Evolutionary conservation across 257 asterid species (phyloP), one percentile per base, ranked within the genome.

Genomic region (Phtheirospermum japonicum): DNA sequence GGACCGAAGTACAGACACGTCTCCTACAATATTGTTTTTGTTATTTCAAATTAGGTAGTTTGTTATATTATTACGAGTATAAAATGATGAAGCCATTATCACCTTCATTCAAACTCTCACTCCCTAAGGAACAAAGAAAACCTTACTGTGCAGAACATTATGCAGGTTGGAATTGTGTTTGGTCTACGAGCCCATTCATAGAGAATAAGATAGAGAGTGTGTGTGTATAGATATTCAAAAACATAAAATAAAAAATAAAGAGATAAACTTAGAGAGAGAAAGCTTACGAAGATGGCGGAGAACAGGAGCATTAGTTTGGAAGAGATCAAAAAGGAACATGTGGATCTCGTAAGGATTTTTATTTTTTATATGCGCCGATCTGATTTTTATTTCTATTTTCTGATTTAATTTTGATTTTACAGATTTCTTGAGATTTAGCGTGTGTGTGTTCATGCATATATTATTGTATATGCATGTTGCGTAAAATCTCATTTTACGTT

Each of bases 271-370:
- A n/a, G n/a, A n/a, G n/a, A n/a, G n/a, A n/a, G n/a, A n/a, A n/a
- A n/a, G n/a, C n/a, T 14, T 5, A 1, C 11, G 28, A 19, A 69
- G 10, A 78, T 76, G 83, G 76, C 77, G 66, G 63, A 68, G 2
- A 70, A 53, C 28, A 65, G 55, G 45, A 65, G 70, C 18, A 65
- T 77, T 58, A 79, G 75, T 40, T 73, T 90, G 86, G 94, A 89
- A 64, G 94, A 79, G 33, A 87, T 90, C 40, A 80, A 68, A 64
- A 85, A 77, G 34, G 97, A 90, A 80, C 84, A 76, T 45, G 82
- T 90, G 0, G 97, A 89, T 77, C 90, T 89, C 33, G 97, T 84
- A 80, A 2, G 79, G 23, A 19, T 51, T 37, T 4, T 53, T 57
- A 10, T 26, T 13, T 19, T 7, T 20, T 18, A 33, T 20, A 4